Evolutionary conservation across 306 rosid genomes (phyloP), one percentile per base, ranked within the genome.

Genomic region (Dryas drummondii): DNA sequence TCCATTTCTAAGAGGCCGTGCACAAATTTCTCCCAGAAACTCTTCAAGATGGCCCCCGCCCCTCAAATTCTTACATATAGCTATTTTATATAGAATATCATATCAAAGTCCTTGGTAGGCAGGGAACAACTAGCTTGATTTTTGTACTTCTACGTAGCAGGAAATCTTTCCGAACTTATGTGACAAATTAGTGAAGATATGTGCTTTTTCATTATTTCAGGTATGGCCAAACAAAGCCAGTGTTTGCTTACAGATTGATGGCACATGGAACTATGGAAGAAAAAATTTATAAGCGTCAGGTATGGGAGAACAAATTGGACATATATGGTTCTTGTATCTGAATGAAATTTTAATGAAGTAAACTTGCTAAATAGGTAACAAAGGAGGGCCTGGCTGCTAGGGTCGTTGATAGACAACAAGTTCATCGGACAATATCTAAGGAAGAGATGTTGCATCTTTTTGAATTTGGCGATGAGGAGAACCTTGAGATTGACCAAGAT

Each of bases 191-290:
- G 1, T 80, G 48, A 47, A 22, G n/a, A 67, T 76, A 52, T 60
- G 62, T 76, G 37, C 17, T n/a, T 46, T 78, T 64, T 10, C 45
- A 51, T 75, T 22, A 73, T 65, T 83, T 78, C 85, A 94, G 98
- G 87, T 94, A 94, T 76, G 98, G 98, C 72, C 98, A 94, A 91
- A 88, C 52, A 80, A 94, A 94, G 79, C 98, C 98, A 0, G 98
- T 94, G 76, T 94, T 90, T 77, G 98, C 97, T 72, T 94, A 94
- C 82, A 86, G 98, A 75, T 78, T 94, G 85, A 85, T 94, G 89
- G 98, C 98, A 16, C 97, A 94, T 84, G 93, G 93, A 82, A 94
- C 98, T 32, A 94, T 94, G 97, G 98, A 94, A 87, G 98, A 94
- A 69, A 94, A 94, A 82, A 94, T 94, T 79, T 94, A 94, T 62